A percentile compares a stretch with the other conserved stretches of the same genome.
Evolutionary conservation across 768 basidiomycete genomes (phyloP).

Genomic region (Russula griseocarnosa): DNA sequence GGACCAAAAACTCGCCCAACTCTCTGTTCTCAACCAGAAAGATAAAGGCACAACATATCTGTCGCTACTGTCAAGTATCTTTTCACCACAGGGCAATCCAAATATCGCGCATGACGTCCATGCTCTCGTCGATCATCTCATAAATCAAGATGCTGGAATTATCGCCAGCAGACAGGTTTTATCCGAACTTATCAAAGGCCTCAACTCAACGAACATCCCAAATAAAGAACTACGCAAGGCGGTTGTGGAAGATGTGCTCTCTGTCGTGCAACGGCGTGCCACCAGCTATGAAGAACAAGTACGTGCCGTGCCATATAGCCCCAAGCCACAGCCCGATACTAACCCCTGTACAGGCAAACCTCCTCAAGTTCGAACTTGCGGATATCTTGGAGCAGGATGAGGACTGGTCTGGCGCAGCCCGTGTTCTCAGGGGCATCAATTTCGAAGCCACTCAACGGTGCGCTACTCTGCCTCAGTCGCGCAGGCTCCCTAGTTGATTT

Average conservation of each 20-base stretch:
- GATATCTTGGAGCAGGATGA: slow-evolving; percentile 86
- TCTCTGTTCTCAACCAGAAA: slow-evolving; percentile 67
- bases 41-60: slow-evolving; percentile 79
- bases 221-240: slow-evolving; percentile 58
- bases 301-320: slow-evolving; percentile 34
- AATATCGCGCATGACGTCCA: slow-evolving; percentile 56
- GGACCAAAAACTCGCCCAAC: slow-evolving; percentile 63
- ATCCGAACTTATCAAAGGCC: slow-evolving; percentile 71
- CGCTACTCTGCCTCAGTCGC: slow-evolving; percentile 26
- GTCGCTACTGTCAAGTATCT: slow-evolving; percentile 59
- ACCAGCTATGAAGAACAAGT: slow-evolving; percentile 97
- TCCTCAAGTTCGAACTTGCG: slow-evolving; percentile 83
- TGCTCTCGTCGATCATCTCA: slow-evolving; percentile 70
- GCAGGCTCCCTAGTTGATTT: neutral
- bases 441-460: slow-evolving; percentile 87
- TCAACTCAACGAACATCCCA: slow-evolving; percentile 54
- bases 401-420: slow-evolving; percentile 91
- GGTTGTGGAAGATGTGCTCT: slow-evolving; percentile 72
- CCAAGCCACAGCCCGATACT: slow-evolving; percentile 1
- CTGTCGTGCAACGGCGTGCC: slow-evolving; percentile 67
- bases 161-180: slow-evolving; percentile 88
- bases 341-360: slow-evolving; percentile 57
- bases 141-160: slow-evolving; percentile 77
- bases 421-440: slow-evolving; percentile 87
- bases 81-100: slow-evolving; percentile 49